Evolutionary conservation across 169 alveolate species (phyloP).

Genomic region (Theileria sp.): DNA sequence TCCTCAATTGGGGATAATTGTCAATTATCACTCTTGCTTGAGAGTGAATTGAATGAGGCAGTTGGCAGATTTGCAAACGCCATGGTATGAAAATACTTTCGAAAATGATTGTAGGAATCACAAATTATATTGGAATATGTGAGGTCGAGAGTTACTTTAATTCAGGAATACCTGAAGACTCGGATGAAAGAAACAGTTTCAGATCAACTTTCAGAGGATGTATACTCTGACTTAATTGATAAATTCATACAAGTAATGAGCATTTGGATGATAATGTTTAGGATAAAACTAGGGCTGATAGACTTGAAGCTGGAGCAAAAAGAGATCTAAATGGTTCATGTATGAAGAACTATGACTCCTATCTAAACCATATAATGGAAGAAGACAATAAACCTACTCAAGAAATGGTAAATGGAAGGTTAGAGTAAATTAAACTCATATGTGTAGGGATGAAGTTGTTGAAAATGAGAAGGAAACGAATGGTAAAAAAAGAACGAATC

Average conservation of each 20-base stretch:
- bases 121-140: conserved; percentile 40
- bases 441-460: background rate
- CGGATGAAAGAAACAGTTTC: conserved; percentile 23
- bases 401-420: background rate
- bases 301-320: background rate
- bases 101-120: conserved; percentile 20
- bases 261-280: background rate
- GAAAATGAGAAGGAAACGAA: background rate
- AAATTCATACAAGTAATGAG: conserved; percentile 1
- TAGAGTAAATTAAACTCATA: background rate
- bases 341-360: background rate
- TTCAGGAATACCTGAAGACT: conserved; percentile 10
- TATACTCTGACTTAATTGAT: conserved; percentile 26
- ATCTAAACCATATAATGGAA: background rate
- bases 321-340: background rate
- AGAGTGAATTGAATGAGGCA: conserved; percentile 55
- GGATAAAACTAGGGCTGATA: conserved; percentile 3
- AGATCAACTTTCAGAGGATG: conserved; percentile 44
- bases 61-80: conserved; percentile 49
- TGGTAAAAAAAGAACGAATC: background rate
- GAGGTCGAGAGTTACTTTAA: conserved; percentile 10
- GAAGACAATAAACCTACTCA: background rate
- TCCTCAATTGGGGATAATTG: conserved; percentile 32
- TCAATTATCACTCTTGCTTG: conserved; percentile 29
- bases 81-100: background rate